Evolutionary conservation across 768 basidiomycete species (phyloP), one percentile per base, ranked within the genome.

Genomic region (Tylopilus subfusipes): DNA sequence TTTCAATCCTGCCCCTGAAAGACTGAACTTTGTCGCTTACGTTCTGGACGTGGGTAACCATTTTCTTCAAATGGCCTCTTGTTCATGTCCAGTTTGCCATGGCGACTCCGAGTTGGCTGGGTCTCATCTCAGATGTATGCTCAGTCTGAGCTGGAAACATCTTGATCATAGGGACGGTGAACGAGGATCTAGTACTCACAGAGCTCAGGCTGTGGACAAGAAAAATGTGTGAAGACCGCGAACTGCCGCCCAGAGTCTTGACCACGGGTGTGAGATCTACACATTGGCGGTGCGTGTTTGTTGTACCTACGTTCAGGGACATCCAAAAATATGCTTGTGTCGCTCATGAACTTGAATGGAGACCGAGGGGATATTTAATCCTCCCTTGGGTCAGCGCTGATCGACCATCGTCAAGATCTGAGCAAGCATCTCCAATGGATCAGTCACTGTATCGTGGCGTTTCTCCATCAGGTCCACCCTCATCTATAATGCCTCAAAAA

Each of bases 341-440:
- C 25, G 2, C 7, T 19, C 5, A 14, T 22, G 27, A n/a, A n/a
- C n/a, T n/a, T n/a, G n/a, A 29, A 40, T 44, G n/a, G 30, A n/a
- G 3, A 5, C 51, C 27, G 38, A 27, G 18, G 24, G 5, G 3
- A 10, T 59, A 60, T 59, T 52, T 63, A 63, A 56, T 27, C 40
- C 9, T 21, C 21, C 52, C 1, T 24, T 16, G 6, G 11, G n/a
- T 18, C n/a, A 33, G 19, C 16, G 16, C 19, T 22, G 45, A 39
- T 30, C 7, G 42, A 30, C 36, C 33, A 39, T 16, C 1, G 12
- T 39, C 45, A 25, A 38, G 36, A 36, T 44, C 34, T n/a, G 36
- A n/a, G 16, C 19, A 27, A 24, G 4, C 29, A 1, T n/a, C 22
- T 21, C 19, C 45, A 2, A 55, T 51, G 53, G 40, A 53, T 36